Base-by-base conservation (phyloP, 2,329 filamentous ascomycete species). In the Fusarium nodosum region DNA sequence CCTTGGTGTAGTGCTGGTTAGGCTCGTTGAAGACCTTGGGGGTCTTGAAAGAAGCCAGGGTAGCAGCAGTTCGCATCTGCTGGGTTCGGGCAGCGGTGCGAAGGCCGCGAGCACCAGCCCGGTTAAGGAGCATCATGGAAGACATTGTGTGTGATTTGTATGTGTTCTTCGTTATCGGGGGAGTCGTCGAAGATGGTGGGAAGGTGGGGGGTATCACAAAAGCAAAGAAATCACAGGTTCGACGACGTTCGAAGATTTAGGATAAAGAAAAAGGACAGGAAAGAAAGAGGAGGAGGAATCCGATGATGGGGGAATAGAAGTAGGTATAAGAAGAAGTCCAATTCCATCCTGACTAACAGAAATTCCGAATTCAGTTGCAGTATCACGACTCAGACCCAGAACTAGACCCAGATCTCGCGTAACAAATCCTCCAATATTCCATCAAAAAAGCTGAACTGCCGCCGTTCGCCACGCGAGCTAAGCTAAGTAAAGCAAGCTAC, bases 1-100 rank as follows among this genome's bases (percentile, higher is more conserved):
- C 93, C 79, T 96, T 96, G 68, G 86, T 86, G 79, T 97, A 99
- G 81, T 95, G 91, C 84, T 97, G 92, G 79, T 97, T 99, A n/a
- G 93, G 93, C 83, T 99, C 96, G 79, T 99, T 99, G 78, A 88
- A 84, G 74, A 97, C 88, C 68, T 90, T 90, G 51, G 96, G 96
- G 53, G 94, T 88, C 84, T 93, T 95, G 87, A 97, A 98, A 65
- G 89, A 86, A 51, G 94, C 94, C 69, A 97, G 85, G 10, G 89
- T 91, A 60, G 90, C 81, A 62, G 78, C 72, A 52, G 76, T 75
- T 68, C 75, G 75, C 60, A 72, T 71, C 74, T 79, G 70, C 73
- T 79, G 70, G 46, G 68, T 66, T 60, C 71, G 64, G 56, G 69
- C 63, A 45, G 76, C 76, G 50, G 67, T 73, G 60, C 78, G 75